Evolutionary conservation across 192 early-diverging fungal species (phyloP).

Genomic region (Coemansia sp.): DNA sequence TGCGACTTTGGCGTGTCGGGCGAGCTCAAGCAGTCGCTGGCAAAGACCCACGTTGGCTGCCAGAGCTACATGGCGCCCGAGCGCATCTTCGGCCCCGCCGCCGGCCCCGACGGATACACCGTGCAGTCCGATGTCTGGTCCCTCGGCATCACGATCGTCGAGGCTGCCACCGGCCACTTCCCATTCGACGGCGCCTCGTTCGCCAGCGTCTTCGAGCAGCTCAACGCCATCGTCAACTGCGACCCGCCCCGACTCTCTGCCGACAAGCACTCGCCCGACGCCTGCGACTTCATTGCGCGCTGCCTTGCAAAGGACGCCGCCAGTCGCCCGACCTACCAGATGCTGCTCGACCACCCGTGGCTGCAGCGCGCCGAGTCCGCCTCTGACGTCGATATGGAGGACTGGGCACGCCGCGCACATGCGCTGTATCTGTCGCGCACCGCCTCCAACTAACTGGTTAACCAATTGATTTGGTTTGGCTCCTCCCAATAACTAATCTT

Average conservation of each 20-base stretch:
- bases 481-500: not conserved
- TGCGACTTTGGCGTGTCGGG: slow-evolving; percentile 97
- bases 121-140: slow-evolving; percentile 95
- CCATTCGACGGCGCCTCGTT: slow-evolving; percentile 71
- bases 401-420: slow-evolving; percentile 71
- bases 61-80: slow-evolving; percentile 98
- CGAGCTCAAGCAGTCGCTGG: slow-evolving; percentile 82
- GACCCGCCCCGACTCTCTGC: slow-evolving; percentile 72
- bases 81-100: slow-evolving; percentile 66
- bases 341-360: slow-evolving; percentile 80
- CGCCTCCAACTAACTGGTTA: not conserved
- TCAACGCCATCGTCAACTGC: slow-evolving; percentile 82
- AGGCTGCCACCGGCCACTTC: slow-evolving; percentile 78
- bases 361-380: slow-evolving; percentile 61
- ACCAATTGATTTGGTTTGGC: not conserved
- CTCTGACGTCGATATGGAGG: slow-evolving; percentile 75
- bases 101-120: slow-evolving; percentile 67
- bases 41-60: slow-evolving; percentile 92
- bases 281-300: slow-evolving; percentile 75
- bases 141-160: slow-evolving; percentile 84
- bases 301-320: slow-evolving; percentile 75
- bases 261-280: slow-evolving; percentile 65
- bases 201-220: slow-evolving; percentile 81
- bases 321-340: slow-evolving; percentile 72
- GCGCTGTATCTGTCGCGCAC: slow-evolving; percentile 32